A percentile compares a stretch with the other conserved stretches of the same genome.
Evolutionary conservation across 768 basidiomycete species (phyloP).

Genomic region (Tylopilus balloui): DNA sequence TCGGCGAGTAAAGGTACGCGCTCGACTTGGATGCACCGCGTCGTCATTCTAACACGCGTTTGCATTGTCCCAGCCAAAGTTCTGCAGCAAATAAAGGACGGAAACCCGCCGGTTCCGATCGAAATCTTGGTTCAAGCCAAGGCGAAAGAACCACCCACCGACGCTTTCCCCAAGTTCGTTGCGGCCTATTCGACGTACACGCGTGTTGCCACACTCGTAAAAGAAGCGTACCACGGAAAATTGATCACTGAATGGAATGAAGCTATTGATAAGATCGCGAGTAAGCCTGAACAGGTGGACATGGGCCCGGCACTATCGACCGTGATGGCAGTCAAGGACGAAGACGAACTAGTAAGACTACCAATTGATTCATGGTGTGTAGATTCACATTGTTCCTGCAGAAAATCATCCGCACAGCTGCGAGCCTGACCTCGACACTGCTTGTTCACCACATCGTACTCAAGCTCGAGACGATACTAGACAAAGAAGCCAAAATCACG

Average conservation of each 20-base stretch:
- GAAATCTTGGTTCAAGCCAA: conserved; percentile 78
- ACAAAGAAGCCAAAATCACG: conserved; percentile 85
- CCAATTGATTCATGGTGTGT: background rate
- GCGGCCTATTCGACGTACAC: conserved; percentile 54
- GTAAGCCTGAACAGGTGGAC: conserved; percentile 74
- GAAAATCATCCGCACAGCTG: conserved; percentile 76
- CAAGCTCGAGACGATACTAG: conserved; percentile 86
- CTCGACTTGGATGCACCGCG: background rate
- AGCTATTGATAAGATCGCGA: conserved; percentile 47
- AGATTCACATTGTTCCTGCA: conserved; percentile 29
- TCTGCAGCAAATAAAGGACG: conserved; percentile 68
- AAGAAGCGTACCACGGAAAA: conserved; percentile 85
- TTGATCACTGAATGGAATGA: conserved; percentile 83
- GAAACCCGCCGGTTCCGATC: conserved; percentile 54
- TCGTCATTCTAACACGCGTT: conserved; percentile 12
- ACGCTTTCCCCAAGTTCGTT: conserved; percentile 68
- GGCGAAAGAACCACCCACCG: conserved; percentile 70
- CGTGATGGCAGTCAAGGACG: conserved; percentile 84
- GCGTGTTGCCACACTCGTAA: conserved; percentile 70
- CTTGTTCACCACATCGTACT: conserved; percentile 81
- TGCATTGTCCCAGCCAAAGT: conserved; percentile 66
- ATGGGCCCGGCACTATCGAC: conserved; percentile 71
- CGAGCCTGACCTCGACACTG: conserved; percentile 78
- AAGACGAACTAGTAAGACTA: conserved; percentile 79
- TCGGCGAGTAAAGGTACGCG: conserved; percentile 81